These are phyloP conservation scores for Silene conica DNA, from an alignment of 148 eudicot genomes.

Conservation along the genomic window DNA sequence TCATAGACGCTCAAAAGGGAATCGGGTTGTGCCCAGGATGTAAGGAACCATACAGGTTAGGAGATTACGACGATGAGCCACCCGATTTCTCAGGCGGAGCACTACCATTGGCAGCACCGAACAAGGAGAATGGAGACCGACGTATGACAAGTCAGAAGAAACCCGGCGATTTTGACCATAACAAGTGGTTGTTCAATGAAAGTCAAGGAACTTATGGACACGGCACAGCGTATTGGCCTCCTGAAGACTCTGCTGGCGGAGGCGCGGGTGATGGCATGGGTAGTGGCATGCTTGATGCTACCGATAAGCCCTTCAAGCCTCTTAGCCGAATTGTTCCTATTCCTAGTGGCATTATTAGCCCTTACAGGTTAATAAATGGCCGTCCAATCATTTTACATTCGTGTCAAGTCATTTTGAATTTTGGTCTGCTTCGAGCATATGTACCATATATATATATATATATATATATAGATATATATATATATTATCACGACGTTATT, in stretches of 20 bases:
- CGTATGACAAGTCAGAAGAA: slow-evolving; percentile 50
- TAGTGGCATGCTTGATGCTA: slow-evolving; percentile 32
- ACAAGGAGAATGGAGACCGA: slow-evolving; percentile 27
- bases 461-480: no score
- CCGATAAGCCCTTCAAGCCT: slow-evolving; percentile 75
- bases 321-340: slow-evolving; percentile 54
- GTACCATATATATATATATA: no score
- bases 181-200: slow-evolving; percentile 77
- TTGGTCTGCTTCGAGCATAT: no score
- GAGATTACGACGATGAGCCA: slow-evolving; percentile 46
- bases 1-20: slow-evolving; percentile 61
- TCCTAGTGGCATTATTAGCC: slow-evolving; percentile 64
- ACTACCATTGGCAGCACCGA: slow-evolving; percentile 55
- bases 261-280: slow-evolving; percentile 37
- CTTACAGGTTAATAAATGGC: slow-evolving; percentile 46
- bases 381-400: no score
- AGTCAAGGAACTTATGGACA: slow-evolving; percentile 74
- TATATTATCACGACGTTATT: no score
- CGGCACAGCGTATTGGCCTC: slow-evolving; percentile 81
- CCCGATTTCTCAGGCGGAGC: slow-evolving; percentile 46
- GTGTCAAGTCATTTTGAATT: no score
- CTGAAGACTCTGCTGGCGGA: slow-evolving; percentile 44
- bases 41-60: slow-evolving; percentile 63
- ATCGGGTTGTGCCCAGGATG: slow-evolving; percentile 83
- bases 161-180: slow-evolving; percentile 73